Conservation (phyloP, 2,329 filamentous ascomycete genomes). For the Claviceps capensis region DNA sequence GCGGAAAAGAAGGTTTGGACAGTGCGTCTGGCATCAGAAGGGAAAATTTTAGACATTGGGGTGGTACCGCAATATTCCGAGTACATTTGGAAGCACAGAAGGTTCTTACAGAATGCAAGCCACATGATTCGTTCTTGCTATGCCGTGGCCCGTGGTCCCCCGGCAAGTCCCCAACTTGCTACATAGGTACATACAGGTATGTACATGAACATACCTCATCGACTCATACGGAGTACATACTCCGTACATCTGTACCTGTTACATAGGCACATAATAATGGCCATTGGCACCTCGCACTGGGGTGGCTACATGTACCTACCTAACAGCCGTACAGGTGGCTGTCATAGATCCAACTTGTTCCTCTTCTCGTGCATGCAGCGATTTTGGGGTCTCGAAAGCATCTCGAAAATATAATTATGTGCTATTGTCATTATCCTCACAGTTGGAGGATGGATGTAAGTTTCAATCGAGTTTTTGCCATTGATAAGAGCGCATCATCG, state of each 20-base stretch:
- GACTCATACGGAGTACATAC: too few relatives aligned
- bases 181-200: background rate
- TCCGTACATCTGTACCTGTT: too few relatives aligned
- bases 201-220: too few relatives aligned
- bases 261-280: too few relatives aligned
- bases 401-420: too few relatives aligned
- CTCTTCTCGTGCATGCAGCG: too few relatives aligned
- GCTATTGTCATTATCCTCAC: too few relatives aligned
- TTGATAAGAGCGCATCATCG: background rate
- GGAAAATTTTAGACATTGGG: constrained; percentile 16
- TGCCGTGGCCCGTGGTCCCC: constrained; percentile 1
- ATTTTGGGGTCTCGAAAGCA: too few relatives aligned
- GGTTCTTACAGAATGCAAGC: constrained; percentile 2
- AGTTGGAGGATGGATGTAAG: background rate
- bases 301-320: too few relatives aligned
- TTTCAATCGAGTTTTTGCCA: background rate
- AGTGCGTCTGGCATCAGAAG: background rate
- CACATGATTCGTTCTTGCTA: background rate
- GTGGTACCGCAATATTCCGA: constrained; percentile 16
- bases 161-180: background rate
- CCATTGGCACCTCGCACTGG: too few relatives aligned
- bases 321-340: too few relatives aligned
- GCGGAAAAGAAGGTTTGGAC: background rate
- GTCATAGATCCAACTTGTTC: too few relatives aligned
- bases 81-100: constrained; percentile 8